Percentiles rank a stretch among this genome's conserved stretches.
Conservation (phyloP, 192 early-diverging fungal species). For the Entomortierella parvispora region DNA sequence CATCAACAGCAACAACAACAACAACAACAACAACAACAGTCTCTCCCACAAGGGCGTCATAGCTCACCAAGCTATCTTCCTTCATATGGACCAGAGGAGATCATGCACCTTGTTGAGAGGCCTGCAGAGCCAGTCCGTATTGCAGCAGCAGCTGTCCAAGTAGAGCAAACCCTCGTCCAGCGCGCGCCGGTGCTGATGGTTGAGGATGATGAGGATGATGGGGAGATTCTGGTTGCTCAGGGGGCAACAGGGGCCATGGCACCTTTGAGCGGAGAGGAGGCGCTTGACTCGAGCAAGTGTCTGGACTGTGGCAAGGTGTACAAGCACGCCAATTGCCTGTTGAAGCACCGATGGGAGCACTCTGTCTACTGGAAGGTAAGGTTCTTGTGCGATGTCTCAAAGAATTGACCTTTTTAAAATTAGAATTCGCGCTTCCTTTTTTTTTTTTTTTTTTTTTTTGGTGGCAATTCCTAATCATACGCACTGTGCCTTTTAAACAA, state of each 20-base stretch:
- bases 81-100: too few species aligned
- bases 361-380: slow-evolving; percentile 70
- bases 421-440: not conserved
- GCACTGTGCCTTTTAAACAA: too few species aligned
- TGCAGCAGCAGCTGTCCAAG: too few species aligned
- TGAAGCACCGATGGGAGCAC: slow-evolving; percentile 77
- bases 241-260: not conserved
- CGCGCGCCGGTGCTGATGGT: slow-evolving; percentile 14
- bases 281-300: slow-evolving; percentile 16
- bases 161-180: not conserved
- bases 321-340: slow-evolving; percentile 49
- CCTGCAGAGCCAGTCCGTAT: too few species aligned
- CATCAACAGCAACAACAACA: slow-evolving; percentile 10
- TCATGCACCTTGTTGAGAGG: too few species aligned
- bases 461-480: not conserved
- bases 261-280: slow-evolving; percentile 12
- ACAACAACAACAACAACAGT: not conserved
- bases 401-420: not conserved
- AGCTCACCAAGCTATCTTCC: not conserved
- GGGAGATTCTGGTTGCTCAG: slow-evolving; percentile 8
- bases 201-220: slow-evolving; percentile 50
- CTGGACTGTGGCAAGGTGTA: slow-evolving; percentile 47
- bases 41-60: not conserved
- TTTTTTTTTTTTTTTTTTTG: not conserved
- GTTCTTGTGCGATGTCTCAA: too few species aligned